Conservation (phyloP, 2,329 filamentous ascomycete species). For the Sporothrix pseudoabietina region DNA sequence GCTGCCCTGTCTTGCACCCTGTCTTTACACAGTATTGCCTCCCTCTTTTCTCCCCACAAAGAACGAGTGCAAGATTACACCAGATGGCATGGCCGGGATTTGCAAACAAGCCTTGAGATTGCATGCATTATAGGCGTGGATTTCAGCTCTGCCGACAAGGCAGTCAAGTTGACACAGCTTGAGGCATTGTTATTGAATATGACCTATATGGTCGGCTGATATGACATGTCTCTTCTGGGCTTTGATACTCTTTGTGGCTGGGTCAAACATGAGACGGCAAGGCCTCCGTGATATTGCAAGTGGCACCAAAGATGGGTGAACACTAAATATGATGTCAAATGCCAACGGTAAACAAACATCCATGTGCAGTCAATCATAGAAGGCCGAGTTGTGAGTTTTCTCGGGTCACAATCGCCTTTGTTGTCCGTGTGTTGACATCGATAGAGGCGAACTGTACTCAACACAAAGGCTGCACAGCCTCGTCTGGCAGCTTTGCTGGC, state of each 20-base stretch:
- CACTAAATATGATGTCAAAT: background rate
- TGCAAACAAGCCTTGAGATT: background rate
- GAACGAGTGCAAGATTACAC: conserved; percentile 5
- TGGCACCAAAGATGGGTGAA: background rate
- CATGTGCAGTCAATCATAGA: background rate
- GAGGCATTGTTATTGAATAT: background rate
- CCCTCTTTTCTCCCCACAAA: background rate
- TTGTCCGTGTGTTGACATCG: background rate
- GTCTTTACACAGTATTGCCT: background rate
- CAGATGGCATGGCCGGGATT: too few species aligned
- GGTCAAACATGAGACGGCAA: background rate
- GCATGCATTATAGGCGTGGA: background rate
- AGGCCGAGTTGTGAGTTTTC: background rate
- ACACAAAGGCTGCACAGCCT: conserved; percentile 18
- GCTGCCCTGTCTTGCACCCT: background rate
- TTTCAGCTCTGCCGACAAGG: background rate
- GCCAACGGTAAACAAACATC: background rate
- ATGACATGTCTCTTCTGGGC: background rate
- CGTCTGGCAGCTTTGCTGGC: background rate
- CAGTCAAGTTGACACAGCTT: background rate
- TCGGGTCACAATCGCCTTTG: background rate
- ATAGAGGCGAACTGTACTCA: conserved; percentile 12
- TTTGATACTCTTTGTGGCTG: background rate
- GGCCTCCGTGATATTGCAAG: background rate
- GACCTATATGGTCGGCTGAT: background rate